These are phyloP conservation scores for Lentinula raphanica DNA, from an alignment of 768 basidiomycete genomes.

Conservation along the genomic window DNA sequence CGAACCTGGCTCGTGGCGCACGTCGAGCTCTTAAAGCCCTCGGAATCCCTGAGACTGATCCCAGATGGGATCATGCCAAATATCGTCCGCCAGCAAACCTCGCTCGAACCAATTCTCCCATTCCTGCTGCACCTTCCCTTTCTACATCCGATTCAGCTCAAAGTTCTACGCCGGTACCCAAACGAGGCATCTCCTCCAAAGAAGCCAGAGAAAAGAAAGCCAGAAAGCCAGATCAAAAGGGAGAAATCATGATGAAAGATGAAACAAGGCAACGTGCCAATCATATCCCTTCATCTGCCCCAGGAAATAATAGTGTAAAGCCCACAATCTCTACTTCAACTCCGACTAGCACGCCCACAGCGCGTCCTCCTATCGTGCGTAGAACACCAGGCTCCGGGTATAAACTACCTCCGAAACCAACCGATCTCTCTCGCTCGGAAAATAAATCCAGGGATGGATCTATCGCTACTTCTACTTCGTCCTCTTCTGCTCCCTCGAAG, in stretches of 20 bases:
- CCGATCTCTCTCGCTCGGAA: slow-evolving; percentile 5
- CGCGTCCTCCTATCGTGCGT: slow-evolving; percentile 14
- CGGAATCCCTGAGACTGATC: slow-evolving; percentile 54
- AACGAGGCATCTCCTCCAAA: slow-evolving; percentile 42
- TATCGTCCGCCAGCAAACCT: slow-evolving; percentile 20
- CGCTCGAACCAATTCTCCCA: slow-evolving; percentile 9
- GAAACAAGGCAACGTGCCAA: slow-evolving; percentile 31
- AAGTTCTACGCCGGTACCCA: slow-evolving; percentile 22
- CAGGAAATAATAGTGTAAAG: background rate
- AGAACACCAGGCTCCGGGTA: slow-evolving; percentile 48
- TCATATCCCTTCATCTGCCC: slow-evolving; percentile 9
- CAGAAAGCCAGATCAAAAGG: slow-evolving; percentile 34
- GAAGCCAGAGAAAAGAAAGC: slow-evolving; percentile 44
- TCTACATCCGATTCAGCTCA: slow-evolving; percentile 8
- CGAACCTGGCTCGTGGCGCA: slow-evolving; percentile 46
- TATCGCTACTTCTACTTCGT: background rate
- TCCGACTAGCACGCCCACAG: slow-evolving; percentile 11
- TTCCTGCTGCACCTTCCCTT: slow-evolving; percentile 11
- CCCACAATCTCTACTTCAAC: background rate
- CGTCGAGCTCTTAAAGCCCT: slow-evolving; percentile 42
- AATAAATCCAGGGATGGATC: background rate
- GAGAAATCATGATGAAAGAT: slow-evolving; percentile 43
- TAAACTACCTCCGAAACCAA: slow-evolving; percentile 25
- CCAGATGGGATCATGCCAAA: slow-evolving; percentile 55
- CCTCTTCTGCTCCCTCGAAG: background rate